Conservation (phyloP, 2,329 filamentous ascomycete species). For the Neurospora sp. region DNA sequence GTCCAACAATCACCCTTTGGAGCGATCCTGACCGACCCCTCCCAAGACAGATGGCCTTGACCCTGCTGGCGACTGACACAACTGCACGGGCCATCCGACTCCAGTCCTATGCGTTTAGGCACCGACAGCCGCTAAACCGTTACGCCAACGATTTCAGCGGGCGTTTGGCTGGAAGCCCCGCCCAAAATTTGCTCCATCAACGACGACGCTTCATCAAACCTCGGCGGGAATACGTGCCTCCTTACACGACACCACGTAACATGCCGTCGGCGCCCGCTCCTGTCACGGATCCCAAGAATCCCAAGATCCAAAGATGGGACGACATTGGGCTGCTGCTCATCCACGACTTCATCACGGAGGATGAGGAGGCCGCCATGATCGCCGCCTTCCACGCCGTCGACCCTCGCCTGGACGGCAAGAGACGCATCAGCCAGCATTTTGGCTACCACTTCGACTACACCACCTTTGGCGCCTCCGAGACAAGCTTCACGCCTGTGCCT, state of each 20-base stretch:
- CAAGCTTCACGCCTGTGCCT: slow-evolving; percentile 14
- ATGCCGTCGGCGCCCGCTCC: neutral
- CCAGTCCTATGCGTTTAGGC: neutral
- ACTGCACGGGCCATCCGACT: neutral
- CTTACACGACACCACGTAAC: neutral
- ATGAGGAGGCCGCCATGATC: slow-evolving; percentile 16
- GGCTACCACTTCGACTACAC: slow-evolving; percentile 18
- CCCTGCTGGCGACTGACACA: neutral
- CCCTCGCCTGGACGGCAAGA: slow-evolving; percentile 5
- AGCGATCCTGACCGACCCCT: neutral
- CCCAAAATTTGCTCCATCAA: neutral
- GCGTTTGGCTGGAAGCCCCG: neutral
- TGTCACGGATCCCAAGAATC: slow-evolving; percentile 8
- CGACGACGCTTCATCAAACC: neutral
- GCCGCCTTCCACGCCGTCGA: slow-evolving; percentile 14
- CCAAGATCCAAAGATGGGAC: slow-evolving; percentile 12
- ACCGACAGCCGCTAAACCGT: neutral
- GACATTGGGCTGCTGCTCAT: slow-evolving; percentile 16
- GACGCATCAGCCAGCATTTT: slow-evolving; percentile 17
- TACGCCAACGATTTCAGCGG: neutral
- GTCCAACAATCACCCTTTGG: neutral
- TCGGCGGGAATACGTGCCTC: neutral
- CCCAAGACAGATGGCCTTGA: neutral
- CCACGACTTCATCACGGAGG: slow-evolving; percentile 15
- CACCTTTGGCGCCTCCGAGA: slow-evolving; percentile 16